phyloP scores from a whole-genome alignment of 106 monocot genomes.

The Platanthera zijinensis region DNA sequence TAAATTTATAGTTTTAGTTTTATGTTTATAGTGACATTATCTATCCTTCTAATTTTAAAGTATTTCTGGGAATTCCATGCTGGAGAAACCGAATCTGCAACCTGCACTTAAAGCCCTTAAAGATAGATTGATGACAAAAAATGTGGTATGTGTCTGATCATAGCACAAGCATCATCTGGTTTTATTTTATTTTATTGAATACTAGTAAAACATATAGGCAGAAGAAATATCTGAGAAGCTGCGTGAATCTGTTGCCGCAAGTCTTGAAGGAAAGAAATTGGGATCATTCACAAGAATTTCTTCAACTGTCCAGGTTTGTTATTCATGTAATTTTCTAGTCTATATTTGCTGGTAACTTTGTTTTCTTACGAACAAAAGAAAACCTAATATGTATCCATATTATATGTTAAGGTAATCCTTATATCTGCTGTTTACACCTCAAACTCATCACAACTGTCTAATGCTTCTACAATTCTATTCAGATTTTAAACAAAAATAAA shows the following conservation, averaged over 20 bases:
- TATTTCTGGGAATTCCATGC: constrained; percentile 69
- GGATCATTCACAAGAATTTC: constrained; percentile 94
- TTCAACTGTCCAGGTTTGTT: constrained; percentile 77
- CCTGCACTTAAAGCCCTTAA: constrained; percentile 89
- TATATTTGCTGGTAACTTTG: background rate
- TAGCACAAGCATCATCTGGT: too few relatives aligned
- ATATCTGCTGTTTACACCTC: too few relatives aligned
- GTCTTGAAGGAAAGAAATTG: constrained; percentile 92
- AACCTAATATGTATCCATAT: background rate
- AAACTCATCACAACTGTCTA: too few relatives aligned
- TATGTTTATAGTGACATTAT: too few relatives aligned
- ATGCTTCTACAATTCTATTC: too few relatives aligned
- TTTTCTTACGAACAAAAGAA: background rate
- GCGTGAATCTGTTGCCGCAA: constrained; percentile 90
- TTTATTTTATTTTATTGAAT: too few relatives aligned
- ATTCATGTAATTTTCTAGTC: too few relatives aligned
- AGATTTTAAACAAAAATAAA: too few relatives aligned
- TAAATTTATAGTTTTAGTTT: too few relatives aligned
- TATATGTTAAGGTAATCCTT: too few relatives aligned
- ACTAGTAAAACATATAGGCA: constrained; percentile 57
- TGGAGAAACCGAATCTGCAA: constrained; percentile 75
- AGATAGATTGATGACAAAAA: constrained; percentile 93
- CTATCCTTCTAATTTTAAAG: constrained; percentile 11
- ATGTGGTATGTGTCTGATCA: constrained; percentile 64
- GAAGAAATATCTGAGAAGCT: constrained; percentile 98